Conservation (phyloP, 495 filamentous ascomycete species). For the Trichoderma virens region DNA sequence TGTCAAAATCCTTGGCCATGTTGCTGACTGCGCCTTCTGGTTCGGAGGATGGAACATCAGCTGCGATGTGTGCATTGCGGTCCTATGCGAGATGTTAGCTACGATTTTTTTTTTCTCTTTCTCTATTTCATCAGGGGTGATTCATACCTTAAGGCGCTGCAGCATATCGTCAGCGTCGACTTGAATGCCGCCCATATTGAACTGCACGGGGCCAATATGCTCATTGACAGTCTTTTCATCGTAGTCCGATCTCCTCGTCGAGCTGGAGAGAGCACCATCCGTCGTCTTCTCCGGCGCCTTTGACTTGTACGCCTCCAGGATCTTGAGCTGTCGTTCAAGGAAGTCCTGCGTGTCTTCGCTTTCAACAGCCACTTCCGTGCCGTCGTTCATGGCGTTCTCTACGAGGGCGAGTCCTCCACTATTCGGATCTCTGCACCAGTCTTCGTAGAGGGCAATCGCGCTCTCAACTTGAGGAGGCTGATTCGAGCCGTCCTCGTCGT, state of each 20-base stretch:
- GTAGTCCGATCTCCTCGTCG: conserved; percentile 15
- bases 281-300: conserved; percentile 52
- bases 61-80: conserved; percentile 32
- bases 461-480: conserved; percentile 24
- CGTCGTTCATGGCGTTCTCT: conserved; percentile 22
- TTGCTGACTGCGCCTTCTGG: conserved; percentile 25
- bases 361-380: conserved; percentile 55
- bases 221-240: conserved; percentile 58
- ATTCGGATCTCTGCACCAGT: conserved; percentile 65
- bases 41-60: conserved; percentile 26
- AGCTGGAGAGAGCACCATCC: conserved; percentile 30
- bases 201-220: conserved; percentile 91
- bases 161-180: conserved; percentile 95
- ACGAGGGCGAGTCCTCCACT: conserved; percentile 42
- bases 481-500: conserved; percentile 19
- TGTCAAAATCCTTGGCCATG: conserved; percentile 32
- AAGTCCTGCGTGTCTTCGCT: conserved; percentile 74
- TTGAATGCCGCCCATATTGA: conserved; percentile 96
- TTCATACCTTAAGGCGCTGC: conserved; percentile 69
- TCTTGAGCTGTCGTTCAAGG: conserved; percentile 61
- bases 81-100: conserved; percentile 28
- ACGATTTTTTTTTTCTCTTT: not conserved
- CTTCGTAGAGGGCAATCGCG: conserved; percentile 68
- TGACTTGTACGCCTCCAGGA: conserved; percentile 57
- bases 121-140: not conserved